Evolutionary conservation across 2,329 filamentous ascomycete genomes (phyloP), one percentile per base, ranked within the genome.

Genomic region (Penicillium paneum): DNA sequence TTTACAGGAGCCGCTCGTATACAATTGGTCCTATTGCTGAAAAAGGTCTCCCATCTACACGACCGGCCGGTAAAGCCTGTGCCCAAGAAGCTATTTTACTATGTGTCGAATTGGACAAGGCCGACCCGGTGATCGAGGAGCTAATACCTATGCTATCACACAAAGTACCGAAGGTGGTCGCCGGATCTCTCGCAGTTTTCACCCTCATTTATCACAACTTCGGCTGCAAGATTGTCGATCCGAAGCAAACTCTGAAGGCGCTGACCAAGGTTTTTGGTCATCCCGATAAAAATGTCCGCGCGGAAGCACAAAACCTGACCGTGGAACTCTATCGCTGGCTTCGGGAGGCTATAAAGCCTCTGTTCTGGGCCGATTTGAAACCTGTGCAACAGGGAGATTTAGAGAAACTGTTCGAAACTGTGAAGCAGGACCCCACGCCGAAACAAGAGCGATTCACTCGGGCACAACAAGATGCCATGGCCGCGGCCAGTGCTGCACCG

Each of bases 271-370:
- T 87, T 2, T 99, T 97, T 69, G 91, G 90, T 19, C 94, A 97
- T 71, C 93, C 94, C 31, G 94, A 99, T 80, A 99, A 99, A 76
- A 97, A 97, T 71, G 90, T 99, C 15, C 88, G 94, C 74, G 91
- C 92, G 3, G 94, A 97, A 72, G 91, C 92, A 28, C 94, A 94
- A 43, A 91, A 88, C 64, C 79, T 99, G 54, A 89, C 93, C 0
- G 90, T 97, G 44, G 95, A 99, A 70, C 84, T 99, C 54, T 99
- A 99, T 74, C 82, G 94, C 74, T 99, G 95, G 94, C 80, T 99
- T 32, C 89, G 93, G 63, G 94, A 99, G 61, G 93, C 93, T 11
- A 97, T 99, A 86, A 99, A 99, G 72, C 91, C 93, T 35, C 88
- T 97, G 74, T 97, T 99, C 72, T 99, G 94, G 92, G 85, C 83